Percentiles rank a stretch among this genome's conserved stretches.
Conservation (phyloP, 2,329 filamentous ascomycete genomes). For the Diplodia sapinea region DNA sequence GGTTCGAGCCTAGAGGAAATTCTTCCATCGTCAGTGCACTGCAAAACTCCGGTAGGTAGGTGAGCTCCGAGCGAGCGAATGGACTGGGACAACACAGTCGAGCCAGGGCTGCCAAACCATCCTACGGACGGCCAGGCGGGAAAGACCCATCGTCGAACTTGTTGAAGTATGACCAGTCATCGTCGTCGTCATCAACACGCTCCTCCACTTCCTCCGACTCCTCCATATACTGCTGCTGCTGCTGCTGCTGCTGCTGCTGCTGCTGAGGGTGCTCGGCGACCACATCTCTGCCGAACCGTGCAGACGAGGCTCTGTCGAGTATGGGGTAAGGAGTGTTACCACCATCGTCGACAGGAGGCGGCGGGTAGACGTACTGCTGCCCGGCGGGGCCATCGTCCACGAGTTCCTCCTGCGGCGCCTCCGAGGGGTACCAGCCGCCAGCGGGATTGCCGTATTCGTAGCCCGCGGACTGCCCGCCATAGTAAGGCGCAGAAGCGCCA, state of each 20-base stretch:
- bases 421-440: neutral
- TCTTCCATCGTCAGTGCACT: neutral
- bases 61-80: neutral
- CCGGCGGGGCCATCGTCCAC: neutral
- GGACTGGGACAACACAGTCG: neutral
- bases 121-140: neutral
- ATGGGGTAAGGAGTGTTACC: neutral
- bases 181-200: neutral
- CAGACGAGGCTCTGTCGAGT: neutral
- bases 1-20: neutral
- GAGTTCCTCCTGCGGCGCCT: neutral
- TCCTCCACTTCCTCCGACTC: neutral
- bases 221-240: neutral
- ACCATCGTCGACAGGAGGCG: neutral
- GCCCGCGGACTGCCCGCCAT: neutral
- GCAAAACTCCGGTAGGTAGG: neutral
- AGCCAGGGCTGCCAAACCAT: neutral
- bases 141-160: neutral
- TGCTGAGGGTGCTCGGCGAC: neutral
- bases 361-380: neutral
- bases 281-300: neutral
- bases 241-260: neutral
- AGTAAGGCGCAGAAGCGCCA: neutral
- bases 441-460: neutral
- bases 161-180: conserved; percentile 3